These are phyloP conservation scores for Coix lacrymajobi DNA, from an alignment of 176 grass and related monocot genomes.

Conservation along the genomic window DNA sequence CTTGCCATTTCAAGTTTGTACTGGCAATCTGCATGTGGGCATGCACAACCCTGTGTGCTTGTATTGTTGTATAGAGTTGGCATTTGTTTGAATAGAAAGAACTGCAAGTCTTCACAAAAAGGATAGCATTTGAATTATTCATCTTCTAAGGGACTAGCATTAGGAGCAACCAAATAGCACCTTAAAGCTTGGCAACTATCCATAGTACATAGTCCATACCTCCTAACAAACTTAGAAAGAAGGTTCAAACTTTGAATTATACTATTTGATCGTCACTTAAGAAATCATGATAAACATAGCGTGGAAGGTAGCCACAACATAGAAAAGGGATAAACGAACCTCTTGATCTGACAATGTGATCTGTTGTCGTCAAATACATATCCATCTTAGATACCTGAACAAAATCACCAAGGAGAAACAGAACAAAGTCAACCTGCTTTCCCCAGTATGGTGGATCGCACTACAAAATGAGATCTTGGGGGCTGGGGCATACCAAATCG, in stretches of 20 bases:
- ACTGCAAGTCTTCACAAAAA: neutral
- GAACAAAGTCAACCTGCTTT: neutral
- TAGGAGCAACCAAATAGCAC: conserved; percentile 6
- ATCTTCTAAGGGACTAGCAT: neutral
- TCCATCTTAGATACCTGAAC: conserved; percentile 89
- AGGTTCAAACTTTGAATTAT: conserved; percentile 3
- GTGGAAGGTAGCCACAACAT: neutral
- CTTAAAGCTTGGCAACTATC: neutral
- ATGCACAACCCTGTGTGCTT: neutral
- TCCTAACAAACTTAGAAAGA: neutral
- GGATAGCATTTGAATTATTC: neutral
- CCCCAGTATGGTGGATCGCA: neutral
- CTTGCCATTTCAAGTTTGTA: neutral
- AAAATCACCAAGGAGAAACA: conserved; percentile 20
- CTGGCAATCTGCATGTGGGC: neutral
- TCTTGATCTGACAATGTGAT: conserved; percentile 75
- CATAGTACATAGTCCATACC: neutral
- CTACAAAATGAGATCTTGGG: neutral
- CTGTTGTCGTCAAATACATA: conserved; percentile 80
- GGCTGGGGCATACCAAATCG: conserved; percentile 48
- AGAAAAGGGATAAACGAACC: conserved; percentile 33
- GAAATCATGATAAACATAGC: neutral
- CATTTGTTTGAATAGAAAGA: neutral
- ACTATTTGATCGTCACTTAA: neutral
- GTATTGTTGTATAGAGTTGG: neutral